Base-by-base conservation (phyloP, 2,329 filamentous ascomycete genomes). In the Cladosporium velox region DNA sequence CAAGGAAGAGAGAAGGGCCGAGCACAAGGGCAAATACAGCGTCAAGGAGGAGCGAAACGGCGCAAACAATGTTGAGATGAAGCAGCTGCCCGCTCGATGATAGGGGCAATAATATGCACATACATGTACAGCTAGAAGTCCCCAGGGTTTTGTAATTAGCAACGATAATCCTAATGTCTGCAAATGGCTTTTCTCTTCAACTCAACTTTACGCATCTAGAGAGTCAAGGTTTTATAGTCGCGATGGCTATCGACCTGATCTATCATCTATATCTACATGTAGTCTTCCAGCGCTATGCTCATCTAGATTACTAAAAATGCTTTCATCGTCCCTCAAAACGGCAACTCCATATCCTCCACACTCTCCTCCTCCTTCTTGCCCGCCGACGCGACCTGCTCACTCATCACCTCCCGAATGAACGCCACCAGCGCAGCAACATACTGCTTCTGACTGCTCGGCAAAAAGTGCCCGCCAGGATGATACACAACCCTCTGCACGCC, bases 391-490 rank as follows among this genome's bases (percentile, higher is more conserved):
- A 78, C 76, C 4, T 71, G 70, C 35, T 73, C 77, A 59, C 82
- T 80, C 69, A 87, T 69, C 57, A 79, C 78, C 68, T 85, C 84
- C 71, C 81, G 83, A 58, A 95, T 87, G 75, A 93, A 96, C 0
- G 84, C 87, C 4, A 90, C 88, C 70, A 96, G 79, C 35, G 90
- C 90, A 82, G 90, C 89, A 24, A 90, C 87, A 85, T 90, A 95
- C 71, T 93, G 90, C 80, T 90, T 92, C 71, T 89, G 87, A 67
- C 92, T 82, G 63, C 78, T 88, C 0, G 94, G 94, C 73, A 97
- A 86, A 74, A 96, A 93, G 77, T 98, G 94, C 0, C 93, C 93
- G 8, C 94, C 94, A 1, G 94, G 93, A 78, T 96, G 92, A 72
- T 90, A 87, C 62, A 90, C 82, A 62, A 87, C 83, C 71, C 80